A percentile compares a stretch with the other conserved stretches of the same genome.
Conservation (phyloP, 2,329 filamentous ascomycete genomes). For the Aureobasidium sp. region DNA sequence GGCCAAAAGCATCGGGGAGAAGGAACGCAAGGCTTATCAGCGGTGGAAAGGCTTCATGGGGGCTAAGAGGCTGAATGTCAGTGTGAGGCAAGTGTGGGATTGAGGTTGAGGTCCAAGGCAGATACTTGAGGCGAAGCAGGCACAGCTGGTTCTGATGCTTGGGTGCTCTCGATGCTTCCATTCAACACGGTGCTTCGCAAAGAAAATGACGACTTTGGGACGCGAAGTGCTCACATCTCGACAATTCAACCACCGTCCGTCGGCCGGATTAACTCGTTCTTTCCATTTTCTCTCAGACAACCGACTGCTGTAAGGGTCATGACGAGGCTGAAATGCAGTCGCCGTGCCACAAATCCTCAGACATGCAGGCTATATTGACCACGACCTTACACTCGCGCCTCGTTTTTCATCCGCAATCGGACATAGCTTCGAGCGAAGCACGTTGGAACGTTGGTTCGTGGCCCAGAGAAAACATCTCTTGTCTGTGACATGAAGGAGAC, state of each 20-base stretch:
- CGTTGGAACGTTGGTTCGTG: too few species aligned
- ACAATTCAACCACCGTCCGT: too few species aligned
- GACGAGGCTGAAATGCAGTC: not conserved
- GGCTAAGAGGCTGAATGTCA: slow-evolving; percentile 35
- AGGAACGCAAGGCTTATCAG: slow-evolving; percentile 27
- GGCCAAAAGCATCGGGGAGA: slow-evolving; percentile 19
- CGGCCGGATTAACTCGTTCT: too few species aligned
- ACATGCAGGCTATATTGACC: not conserved
- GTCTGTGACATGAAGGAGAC: not conserved
- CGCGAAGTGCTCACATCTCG: too few species aligned
- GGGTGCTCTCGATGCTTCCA: too few species aligned
- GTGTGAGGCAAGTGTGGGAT: slow-evolving; percentile 36
- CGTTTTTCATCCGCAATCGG: not conserved
- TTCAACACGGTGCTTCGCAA: too few species aligned
- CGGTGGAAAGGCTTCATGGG: slow-evolving; percentile 36
- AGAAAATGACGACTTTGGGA: too few species aligned
- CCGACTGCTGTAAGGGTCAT: too few species aligned
- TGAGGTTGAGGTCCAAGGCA: slow-evolving; percentile 15
- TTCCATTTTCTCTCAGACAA: too few species aligned
- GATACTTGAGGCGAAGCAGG: not conserved
- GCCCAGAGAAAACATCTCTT: not conserved
- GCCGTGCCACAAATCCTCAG: not conserved
- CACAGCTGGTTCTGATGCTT: too few species aligned
- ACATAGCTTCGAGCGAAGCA: not conserved
- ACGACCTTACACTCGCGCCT: not conserved